Evolutionary conservation across 2,329 filamentous ascomycete genomes (phyloP).

Genomic region (Trichoderma polysporum): DNA sequence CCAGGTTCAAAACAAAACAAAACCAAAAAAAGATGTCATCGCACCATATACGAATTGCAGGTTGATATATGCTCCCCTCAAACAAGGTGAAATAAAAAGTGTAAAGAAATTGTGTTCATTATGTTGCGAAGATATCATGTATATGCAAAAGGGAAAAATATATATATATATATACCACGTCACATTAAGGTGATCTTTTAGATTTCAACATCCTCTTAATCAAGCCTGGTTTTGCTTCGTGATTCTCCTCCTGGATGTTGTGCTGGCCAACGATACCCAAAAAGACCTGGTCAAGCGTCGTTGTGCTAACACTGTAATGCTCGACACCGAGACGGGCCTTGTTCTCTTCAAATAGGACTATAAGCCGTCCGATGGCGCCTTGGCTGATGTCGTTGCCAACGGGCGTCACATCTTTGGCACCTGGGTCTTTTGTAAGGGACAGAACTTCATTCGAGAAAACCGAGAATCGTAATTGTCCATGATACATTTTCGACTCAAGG

Average conservation of each 20-base stretch:
- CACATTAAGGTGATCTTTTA: neutral
- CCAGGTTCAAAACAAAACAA: neutral
- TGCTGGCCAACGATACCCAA: slow-evolving; percentile 79
- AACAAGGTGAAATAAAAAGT: too few relatives aligned
- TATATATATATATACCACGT: neutral
- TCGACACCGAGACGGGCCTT: slow-evolving; percentile 69
- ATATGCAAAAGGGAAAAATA: neutral
- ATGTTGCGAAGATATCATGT: too few relatives aligned
- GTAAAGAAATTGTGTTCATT: neutral
- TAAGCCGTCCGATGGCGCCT: slow-evolving; percentile 65
- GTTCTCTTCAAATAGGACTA: slow-evolving; percentile 70
- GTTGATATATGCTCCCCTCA: too few relatives aligned
- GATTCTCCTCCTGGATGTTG: slow-evolving; percentile 73
- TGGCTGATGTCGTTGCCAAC: slow-evolving; percentile 32
- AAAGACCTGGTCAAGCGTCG: slow-evolving; percentile 89
- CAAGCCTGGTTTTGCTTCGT: slow-evolving; percentile 32
- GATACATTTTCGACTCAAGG: slow-evolving; percentile 72
- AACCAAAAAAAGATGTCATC: neutral
- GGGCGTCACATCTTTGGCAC: slow-evolving; percentile 26
- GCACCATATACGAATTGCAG: neutral
- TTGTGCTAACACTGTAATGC: slow-evolving; percentile 84
- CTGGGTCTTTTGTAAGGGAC: slow-evolving; percentile 26
- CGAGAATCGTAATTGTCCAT: slow-evolving; percentile 85
- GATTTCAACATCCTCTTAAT: slow-evolving; percentile 19
- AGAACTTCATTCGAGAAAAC: slow-evolving; percentile 55